Evolutionary conservation across 495 filamentous ascomycete species (phyloP).

Genomic region (Aspergillus sclerotioniger): DNA sequence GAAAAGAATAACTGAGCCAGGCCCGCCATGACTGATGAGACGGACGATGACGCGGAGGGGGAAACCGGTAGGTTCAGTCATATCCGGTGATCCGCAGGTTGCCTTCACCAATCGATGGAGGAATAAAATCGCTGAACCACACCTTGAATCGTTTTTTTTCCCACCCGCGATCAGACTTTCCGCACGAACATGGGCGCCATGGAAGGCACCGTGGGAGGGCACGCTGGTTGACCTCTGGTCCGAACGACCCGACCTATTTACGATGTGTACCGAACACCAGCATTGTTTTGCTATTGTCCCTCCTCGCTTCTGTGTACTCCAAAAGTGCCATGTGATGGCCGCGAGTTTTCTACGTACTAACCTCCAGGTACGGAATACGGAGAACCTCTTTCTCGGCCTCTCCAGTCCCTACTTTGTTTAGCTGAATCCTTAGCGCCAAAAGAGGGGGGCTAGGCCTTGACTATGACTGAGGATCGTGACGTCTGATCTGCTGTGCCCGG

Average conservation of each 20-base stretch:
- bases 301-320: background rate
- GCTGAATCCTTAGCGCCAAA: background rate
- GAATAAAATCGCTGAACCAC: background rate
- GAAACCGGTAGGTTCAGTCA: conserved; percentile 11
- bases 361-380: background rate
- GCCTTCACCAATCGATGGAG: background rate
- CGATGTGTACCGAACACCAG: background rate
- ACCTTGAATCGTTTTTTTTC: background rate
- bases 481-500: background rate
- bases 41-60: conserved; percentile 23
- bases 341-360: background rate
- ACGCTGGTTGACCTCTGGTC: background rate
- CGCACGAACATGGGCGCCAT: background rate
- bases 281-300: background rate
- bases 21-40: background rate
- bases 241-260: background rate
- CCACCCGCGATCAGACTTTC: background rate
- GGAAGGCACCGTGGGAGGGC: background rate
- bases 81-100: conserved; percentile 17
- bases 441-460: background rate
- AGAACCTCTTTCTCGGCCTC: too few relatives aligned
- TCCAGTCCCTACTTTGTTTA: background rate
- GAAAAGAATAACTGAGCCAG: conserved; percentile 5
- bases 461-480: conserved; percentile 2
- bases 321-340: background rate